Conservation (phyloP, 2,329 filamentous ascomycete species). For the Penicillium thymicola region DNA sequence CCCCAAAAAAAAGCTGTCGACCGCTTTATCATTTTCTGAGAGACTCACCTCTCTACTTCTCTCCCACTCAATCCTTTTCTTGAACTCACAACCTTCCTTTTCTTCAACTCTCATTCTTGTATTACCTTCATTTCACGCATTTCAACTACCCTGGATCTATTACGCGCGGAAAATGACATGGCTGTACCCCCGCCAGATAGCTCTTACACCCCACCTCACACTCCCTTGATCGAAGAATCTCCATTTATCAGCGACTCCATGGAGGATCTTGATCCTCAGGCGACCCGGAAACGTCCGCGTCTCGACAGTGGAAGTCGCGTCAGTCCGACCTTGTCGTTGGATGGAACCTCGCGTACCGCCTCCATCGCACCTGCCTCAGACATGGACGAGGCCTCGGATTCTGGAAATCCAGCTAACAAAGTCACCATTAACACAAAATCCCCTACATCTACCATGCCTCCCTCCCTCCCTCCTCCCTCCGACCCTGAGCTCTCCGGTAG, state of each 20-base stretch:
- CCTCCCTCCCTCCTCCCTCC: conserved; percentile 10
- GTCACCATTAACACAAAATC: conserved; percentile 50
- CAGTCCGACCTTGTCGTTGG: conserved; percentile 34
- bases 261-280: conserved; percentile 40
- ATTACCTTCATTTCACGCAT: conserved; percentile 3
- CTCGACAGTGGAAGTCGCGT: conserved; percentile 44
- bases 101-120: conserved; percentile 3
- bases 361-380: conserved; percentile 27
- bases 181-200: conserved; percentile 46
- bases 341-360: conserved; percentile 24
- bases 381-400: conserved; percentile 29
- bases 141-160: conserved; percentile 1
- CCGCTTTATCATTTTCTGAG: conserved; percentile 7
- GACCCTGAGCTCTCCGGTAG: conserved; percentile 8
- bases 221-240: conserved; percentile 26
- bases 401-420: conserved; percentile 41
- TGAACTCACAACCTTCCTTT: background rate
- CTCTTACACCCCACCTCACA: conserved; percentile 42
- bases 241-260: conserved; percentile 34
- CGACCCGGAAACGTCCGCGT: conserved; percentile 47
- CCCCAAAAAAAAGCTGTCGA: conserved; percentile 22
- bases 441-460: conserved; percentile 25
- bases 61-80: conserved; percentile 3
- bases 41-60: background rate
- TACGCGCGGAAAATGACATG: conserved; percentile 42